Evolutionary conservation across 1,284 basidiomycete species (phyloP), one percentile per base, ranked within the genome.

Genomic region (Heterobasidion irregulare): DNA sequence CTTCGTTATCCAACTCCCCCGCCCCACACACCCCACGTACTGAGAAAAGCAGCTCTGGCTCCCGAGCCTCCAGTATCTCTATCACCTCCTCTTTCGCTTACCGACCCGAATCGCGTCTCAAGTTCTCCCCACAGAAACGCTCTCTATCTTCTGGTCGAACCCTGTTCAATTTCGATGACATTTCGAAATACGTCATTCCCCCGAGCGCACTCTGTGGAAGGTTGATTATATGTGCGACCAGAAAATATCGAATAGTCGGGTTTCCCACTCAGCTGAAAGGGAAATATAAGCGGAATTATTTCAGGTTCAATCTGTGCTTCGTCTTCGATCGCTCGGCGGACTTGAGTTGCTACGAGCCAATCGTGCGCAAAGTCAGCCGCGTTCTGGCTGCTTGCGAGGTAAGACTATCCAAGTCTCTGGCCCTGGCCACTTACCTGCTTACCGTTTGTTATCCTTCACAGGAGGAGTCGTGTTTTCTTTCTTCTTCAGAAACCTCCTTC

Each of bases 221-320:
- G 59, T 80, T 99, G 13, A 89, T 98, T 45, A 93, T 80, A 32
- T 88, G 84, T 63, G 76, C 86, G 16, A 87, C 86, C 2, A 78
- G 78, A 52, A 78, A 76, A 53, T 86, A 92, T 68, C 84, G 91
- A 53, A 83, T 98, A 57, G 86, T 96, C 56, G 94, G 94, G 0
- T 92, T 94, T 64, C 94, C 95, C 3, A 85, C 91, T 50, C 81
- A 89, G 58, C 75, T 97, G 63, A 68, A 77, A 66, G 75, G 81
- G 61, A 66, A 82, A 58, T 97, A 97, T 65, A 77, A 84, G 59
- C 78, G 93, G 43, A 89, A 94, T 66, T 90, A 90, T 70, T 97
- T 98, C 70, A 82, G 91, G 64, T 99, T 94, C 75, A 99, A 98
- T 66, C 72, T 98, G 38, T 97, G 93, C 68, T 97, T 98, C 69